Conservation (phyloP, 345 rosid genomes). For the Salix udensis region DNA sequence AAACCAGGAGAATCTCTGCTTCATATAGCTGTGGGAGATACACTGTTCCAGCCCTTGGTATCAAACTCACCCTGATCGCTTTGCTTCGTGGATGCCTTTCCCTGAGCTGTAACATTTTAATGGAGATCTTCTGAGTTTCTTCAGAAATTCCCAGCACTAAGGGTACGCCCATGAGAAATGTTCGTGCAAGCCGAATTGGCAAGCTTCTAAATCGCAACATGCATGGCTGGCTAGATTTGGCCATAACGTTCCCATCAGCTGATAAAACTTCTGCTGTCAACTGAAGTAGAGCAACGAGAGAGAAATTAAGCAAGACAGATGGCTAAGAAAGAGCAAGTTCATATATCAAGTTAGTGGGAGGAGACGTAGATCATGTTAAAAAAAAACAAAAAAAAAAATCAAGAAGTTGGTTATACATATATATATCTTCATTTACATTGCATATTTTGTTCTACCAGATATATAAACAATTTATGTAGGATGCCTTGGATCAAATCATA, state of each 20-base stretch:
- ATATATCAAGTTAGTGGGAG: no score
- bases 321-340: neutral
- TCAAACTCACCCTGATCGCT: conserved; percentile 47
- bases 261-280: conserved; percentile 62
- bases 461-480: no score
- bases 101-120: conserved; percentile 43
- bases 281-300: conserved; percentile 26
- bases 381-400: no score
- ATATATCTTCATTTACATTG: no score
- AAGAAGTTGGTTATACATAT: no score
- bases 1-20: conserved; percentile 48
- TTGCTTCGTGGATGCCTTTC: conserved; percentile 59
- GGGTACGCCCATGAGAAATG: conserved; percentile 55
- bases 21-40: conserved; percentile 61
- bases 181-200: conserved; percentile 50
- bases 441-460: no score
- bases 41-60: conserved; percentile 61
- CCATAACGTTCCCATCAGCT: conserved; percentile 36
- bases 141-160: conserved; percentile 51
- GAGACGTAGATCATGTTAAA: no score
- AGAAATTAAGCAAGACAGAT: neutral
- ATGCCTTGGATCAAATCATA: no score
- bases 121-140: conserved; percentile 57
- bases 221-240: conserved; percentile 68
- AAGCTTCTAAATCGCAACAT: conserved; percentile 66